A percentile compares a stretch with the other conserved stretches of the same genome.
Evolutionary conservation across 176 grass and related monocot genomes (phyloP).

Genomic region (Areca catechu): DNA sequence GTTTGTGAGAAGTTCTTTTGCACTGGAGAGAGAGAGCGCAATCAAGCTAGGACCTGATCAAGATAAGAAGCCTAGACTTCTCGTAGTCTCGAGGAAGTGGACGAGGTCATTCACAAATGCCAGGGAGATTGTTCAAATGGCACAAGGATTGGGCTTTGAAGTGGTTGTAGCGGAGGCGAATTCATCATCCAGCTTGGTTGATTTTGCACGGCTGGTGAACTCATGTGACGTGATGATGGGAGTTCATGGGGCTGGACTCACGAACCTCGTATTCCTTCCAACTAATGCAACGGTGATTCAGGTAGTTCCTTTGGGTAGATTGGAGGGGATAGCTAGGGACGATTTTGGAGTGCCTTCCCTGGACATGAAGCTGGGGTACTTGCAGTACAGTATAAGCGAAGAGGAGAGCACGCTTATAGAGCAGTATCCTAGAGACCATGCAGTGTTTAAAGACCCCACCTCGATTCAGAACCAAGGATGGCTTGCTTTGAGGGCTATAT

Average conservation of each 20-base stretch:
- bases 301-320: constrained; percentile 65
- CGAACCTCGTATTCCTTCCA: constrained; percentile 63
- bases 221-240: constrained; percentile 36
- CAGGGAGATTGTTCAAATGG: constrained; percentile 17
- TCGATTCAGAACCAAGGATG: constrained; percentile 36
- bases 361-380: constrained; percentile 56
- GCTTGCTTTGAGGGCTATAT: constrained; percentile 37
- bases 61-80: constrained; percentile 22
- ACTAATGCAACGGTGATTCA: constrained; percentile 46
- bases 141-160: constrained; percentile 22
- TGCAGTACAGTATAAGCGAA: constrained; percentile 44
- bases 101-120: constrained; percentile 46
- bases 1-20: constrained; percentile 37
- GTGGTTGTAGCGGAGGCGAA: constrained; percentile 29
- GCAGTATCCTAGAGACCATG: constrained; percentile 35
- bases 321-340: constrained; percentile 32
- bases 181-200: constrained; percentile 1
- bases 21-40: constrained; percentile 30
- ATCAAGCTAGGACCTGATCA: constrained; percentile 11
- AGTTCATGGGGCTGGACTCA: constrained; percentile 39
- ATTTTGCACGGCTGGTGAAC: constrained; percentile 40
- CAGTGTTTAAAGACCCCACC: constrained; percentile 38
- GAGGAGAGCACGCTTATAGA: constrained; percentile 47
- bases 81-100: constrained; percentile 36
- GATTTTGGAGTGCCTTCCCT: constrained; percentile 44